Evolutionary conservation across 2,329 filamentous ascomycete species (phyloP).

Genomic region (Cyclaneusma minus): DNA sequence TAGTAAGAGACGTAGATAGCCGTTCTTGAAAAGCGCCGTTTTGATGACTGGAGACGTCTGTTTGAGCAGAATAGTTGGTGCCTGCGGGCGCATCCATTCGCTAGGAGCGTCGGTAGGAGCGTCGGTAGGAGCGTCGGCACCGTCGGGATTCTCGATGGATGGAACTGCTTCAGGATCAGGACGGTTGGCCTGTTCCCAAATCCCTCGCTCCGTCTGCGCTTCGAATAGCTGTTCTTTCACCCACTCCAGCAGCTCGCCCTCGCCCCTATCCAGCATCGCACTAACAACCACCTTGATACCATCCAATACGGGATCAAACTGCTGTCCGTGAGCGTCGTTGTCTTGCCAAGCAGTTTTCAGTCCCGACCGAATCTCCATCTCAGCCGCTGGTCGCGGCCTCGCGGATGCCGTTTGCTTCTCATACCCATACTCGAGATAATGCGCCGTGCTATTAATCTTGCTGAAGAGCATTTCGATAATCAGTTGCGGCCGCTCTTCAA

Average conservation of each 20-base stretch:
- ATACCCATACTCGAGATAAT: slow-evolving; percentile 81
- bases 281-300: slow-evolving; percentile 70
- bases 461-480: slow-evolving; percentile 90
- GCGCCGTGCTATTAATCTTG: slow-evolving; percentile 69
- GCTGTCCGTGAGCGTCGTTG: too few relatives aligned
- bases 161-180: slow-evolving; percentile 42
- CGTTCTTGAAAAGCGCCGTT: slow-evolving; percentile 75
- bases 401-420: slow-evolving; percentile 59
- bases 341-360: slow-evolving; percentile 46
- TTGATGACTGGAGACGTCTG: too few relatives aligned
- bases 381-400: slow-evolving; percentile 57
- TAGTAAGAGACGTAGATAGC: slow-evolving; percentile 74
- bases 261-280: slow-evolving; percentile 64
- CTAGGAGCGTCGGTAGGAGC: slow-evolving; percentile 14
- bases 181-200: slow-evolving; percentile 68
- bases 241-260: slow-evolving; percentile 67
- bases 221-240: slow-evolving; percentile 54
- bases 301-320: too few relatives aligned
- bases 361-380: slow-evolving; percentile 66
- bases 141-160: slow-evolving; percentile 23
- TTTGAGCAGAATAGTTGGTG: too few relatives aligned
- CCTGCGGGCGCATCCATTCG: too few relatives aligned
- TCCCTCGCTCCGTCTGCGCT: slow-evolving; percentile 56
- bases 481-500: slow-evolving; percentile 71
- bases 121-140: slow-evolving; percentile 16